Percentiles rank a stretch among this genome's conserved stretches.
phyloP scores from a whole-genome alignment of 2,329 filamentous ascomycete species.

The Neoscytalidium dimidiatum region DNA sequence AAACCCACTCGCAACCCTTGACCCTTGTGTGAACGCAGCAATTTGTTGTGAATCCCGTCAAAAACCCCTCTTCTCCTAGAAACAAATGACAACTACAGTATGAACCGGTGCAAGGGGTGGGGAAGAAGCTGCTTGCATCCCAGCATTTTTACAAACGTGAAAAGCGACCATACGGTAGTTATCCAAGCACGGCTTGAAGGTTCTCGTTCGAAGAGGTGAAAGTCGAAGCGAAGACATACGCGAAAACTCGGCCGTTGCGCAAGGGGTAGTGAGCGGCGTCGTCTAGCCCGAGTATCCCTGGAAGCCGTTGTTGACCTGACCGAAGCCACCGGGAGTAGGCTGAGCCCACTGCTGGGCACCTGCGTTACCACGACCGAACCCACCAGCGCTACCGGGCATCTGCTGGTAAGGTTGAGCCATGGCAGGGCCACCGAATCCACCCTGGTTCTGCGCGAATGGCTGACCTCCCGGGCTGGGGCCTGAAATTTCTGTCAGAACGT shows the following conservation, averaged over 20 bases:
- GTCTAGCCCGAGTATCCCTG: slow-evolving; percentile 61
- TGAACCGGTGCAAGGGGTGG: slow-evolving; percentile 19
- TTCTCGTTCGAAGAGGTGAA: slow-evolving; percentile 18
- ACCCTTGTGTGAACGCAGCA: slow-evolving; percentile 20
- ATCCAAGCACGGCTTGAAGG: slow-evolving; percentile 19
- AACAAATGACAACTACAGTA: slow-evolving; percentile 21
- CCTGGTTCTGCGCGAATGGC: slow-evolving; percentile 56
- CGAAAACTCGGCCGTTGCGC: slow-evolving; percentile 18
- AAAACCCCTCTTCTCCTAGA: slow-evolving; percentile 17
- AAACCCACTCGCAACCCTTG: slow-evolving; percentile 17
- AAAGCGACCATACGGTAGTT: slow-evolving; percentile 20
- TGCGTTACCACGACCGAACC: slow-evolving; percentile 73
- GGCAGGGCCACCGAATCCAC: slow-evolving; percentile 66
- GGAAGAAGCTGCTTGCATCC: slow-evolving; percentile 19
- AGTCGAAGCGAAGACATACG: slow-evolving; percentile 19
- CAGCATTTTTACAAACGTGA: slow-evolving; percentile 20
- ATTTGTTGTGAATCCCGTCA: slow-evolving; percentile 20
- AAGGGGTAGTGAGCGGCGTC: slow-evolving; percentile 12
- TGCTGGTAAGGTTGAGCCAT: slow-evolving; percentile 52
- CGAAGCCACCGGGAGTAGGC: slow-evolving; percentile 48
- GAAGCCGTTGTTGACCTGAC: slow-evolving; percentile 55
- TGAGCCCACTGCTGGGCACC: slow-evolving; percentile 56
- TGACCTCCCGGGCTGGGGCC: slow-evolving; percentile 62
- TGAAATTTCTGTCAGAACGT: slow-evolving; percentile 41
- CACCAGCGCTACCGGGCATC: slow-evolving; percentile 69